Conservation (phyloP, 2,329 filamentous ascomycete species). For the Botrytis squamosa region DNA sequence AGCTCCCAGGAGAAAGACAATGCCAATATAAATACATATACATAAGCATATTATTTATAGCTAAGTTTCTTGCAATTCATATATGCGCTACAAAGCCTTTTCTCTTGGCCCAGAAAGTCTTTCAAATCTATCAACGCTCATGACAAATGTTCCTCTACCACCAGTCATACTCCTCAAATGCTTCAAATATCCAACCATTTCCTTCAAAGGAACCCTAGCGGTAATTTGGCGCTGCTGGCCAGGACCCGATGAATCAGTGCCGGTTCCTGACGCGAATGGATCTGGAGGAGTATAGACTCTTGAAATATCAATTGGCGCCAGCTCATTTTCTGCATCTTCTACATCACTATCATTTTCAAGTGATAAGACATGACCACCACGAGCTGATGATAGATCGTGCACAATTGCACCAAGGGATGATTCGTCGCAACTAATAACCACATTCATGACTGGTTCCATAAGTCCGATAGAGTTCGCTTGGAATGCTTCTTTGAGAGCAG, state of each 20-base stretch:
- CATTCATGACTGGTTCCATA: slow-evolving; percentile 92
- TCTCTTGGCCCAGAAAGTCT: slow-evolving; percentile 59
- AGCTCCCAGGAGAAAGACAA: not conserved
- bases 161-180: slow-evolving; percentile 85
- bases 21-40: not conserved
- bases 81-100: slow-evolving; percentile 32
- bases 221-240: slow-evolving; percentile 63
- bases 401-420: slow-evolving; percentile 76
- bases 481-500: slow-evolving; percentile 64
- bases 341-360: slow-evolving; percentile 48
- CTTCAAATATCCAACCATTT: slow-evolving; percentile 94
- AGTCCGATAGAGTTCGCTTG: slow-evolving; percentile 58
- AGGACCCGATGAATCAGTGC: slow-evolving; percentile 49
- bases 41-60: not conserved
- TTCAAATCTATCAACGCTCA: slow-evolving; percentile 72
- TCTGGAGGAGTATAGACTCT: slow-evolving; percentile 87
- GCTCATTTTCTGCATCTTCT: slow-evolving; percentile 23
- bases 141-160: slow-evolving; percentile 75
- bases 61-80: not conserved
- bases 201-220: slow-evolving; percentile 86
- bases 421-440: slow-evolving; percentile 83
- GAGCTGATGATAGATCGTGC: slow-evolving; percentile 72
- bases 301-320: slow-evolving; percentile 59
- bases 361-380: slow-evolving; percentile 72
- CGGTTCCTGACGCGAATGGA: slow-evolving; percentile 62